A percentile compares a stretch with the other conserved stretches of the same genome.
Evolutionary conservation across 768 basidiomycete species (phyloP).

Genomic region (Calvatia gigantea): DNA sequence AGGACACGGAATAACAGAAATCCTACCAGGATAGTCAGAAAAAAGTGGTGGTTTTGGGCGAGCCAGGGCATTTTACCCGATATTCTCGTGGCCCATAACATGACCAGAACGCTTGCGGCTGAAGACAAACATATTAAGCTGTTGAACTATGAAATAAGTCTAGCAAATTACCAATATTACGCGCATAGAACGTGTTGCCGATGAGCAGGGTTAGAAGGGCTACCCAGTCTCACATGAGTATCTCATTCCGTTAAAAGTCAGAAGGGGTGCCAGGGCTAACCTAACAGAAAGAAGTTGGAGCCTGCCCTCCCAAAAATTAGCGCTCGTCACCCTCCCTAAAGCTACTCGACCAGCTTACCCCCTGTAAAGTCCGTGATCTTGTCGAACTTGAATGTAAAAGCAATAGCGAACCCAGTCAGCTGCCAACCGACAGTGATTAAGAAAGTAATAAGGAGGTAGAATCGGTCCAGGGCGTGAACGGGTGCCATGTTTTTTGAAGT

Average conservation of each 20-base stretch:
- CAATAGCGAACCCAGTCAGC: slow-evolving; percentile 57
- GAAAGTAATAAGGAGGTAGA: slow-evolving; percentile 46
- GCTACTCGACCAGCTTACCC: too few species aligned
- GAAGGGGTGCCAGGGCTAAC: too few species aligned
- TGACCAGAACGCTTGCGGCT: slow-evolving; percentile 54
- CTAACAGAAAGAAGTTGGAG: slow-evolving; percentile 65
- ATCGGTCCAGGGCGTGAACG: slow-evolving; percentile 44
- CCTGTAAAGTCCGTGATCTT: slow-evolving; percentile 73
- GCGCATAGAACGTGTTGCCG: slow-evolving; percentile 57
- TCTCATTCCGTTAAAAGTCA: too few species aligned
- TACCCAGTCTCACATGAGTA: slow-evolving; percentile 19
- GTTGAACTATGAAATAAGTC: too few species aligned
- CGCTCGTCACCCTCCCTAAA: too few species aligned
- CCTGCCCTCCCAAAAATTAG: too few species aligned
- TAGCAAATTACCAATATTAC: slow-evolving; percentile 40
- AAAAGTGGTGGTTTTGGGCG: too few species aligned
- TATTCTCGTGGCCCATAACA: slow-evolving; percentile 63
- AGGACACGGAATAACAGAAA: slow-evolving; percentile 71
- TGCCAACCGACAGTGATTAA: slow-evolving; percentile 59
- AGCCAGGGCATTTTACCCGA: too few species aligned
- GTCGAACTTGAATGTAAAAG: slow-evolving; percentile 69
- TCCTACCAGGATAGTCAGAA: slow-evolving; percentile 24
- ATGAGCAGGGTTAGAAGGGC: slow-evolving; percentile 59
- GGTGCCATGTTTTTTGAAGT: slow-evolving; percentile 25
- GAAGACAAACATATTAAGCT: too few species aligned